These are phyloP conservation scores for Pseudocercospora eumusae DNA, from an alignment of 2,329 filamentous ascomycete species.

Conservation along the genomic window DNA sequence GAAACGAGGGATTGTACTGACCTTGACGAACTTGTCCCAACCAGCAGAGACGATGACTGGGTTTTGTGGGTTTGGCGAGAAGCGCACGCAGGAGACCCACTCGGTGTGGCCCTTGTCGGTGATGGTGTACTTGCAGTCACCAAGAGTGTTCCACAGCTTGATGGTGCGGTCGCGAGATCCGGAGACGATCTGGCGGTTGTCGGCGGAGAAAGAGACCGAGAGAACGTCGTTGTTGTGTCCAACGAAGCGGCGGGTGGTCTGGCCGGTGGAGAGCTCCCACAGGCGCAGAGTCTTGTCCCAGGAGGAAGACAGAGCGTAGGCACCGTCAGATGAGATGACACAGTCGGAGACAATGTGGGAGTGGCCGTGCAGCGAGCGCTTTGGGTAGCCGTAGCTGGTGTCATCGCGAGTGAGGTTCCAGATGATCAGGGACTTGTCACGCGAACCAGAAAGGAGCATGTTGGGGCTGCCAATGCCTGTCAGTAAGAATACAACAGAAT, in stretches of 20 bases:
- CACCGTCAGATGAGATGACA: slow-evolving; percentile 99
- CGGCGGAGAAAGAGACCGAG: slow-evolving; percentile 99
- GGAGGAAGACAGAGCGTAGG: slow-evolving; percentile 96
- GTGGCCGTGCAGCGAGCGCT: slow-evolving; percentile 97
- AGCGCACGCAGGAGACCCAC: slow-evolving; percentile 99
- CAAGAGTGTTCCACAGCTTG: slow-evolving; percentile 99
- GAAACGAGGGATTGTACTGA: slow-evolving; percentile 55
- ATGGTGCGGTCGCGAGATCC: slow-evolving; percentile 97
- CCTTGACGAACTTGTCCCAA: slow-evolving; percentile 99
- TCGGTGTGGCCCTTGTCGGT: slow-evolving; percentile 99
- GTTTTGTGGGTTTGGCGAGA: slow-evolving; percentile 99
- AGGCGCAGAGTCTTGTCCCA: slow-evolving; percentile 99
- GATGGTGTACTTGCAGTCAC: slow-evolving; percentile 99
- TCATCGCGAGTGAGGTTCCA: slow-evolving; percentile 99
- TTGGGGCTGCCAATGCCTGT: slow-evolving; percentile 68
- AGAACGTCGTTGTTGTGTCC: slow-evolving; percentile 99
- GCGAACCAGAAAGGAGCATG: slow-evolving; percentile 96
- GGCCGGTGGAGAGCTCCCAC: slow-evolving; percentile 97
- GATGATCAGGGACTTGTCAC: slow-evolving; percentile 99
- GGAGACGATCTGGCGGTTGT: slow-evolving; percentile 99
- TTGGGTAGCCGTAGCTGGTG: slow-evolving; percentile 96
- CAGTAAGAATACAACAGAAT: slow-evolving; percentile 21
- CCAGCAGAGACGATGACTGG: slow-evolving; percentile 97
- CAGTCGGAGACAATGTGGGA: slow-evolving; percentile 99
- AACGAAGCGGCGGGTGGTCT: slow-evolving; percentile 96